phyloP scores from a whole-genome alignment of 176 grass and related monocot genomes.

The Leersia perrieri region DNA sequence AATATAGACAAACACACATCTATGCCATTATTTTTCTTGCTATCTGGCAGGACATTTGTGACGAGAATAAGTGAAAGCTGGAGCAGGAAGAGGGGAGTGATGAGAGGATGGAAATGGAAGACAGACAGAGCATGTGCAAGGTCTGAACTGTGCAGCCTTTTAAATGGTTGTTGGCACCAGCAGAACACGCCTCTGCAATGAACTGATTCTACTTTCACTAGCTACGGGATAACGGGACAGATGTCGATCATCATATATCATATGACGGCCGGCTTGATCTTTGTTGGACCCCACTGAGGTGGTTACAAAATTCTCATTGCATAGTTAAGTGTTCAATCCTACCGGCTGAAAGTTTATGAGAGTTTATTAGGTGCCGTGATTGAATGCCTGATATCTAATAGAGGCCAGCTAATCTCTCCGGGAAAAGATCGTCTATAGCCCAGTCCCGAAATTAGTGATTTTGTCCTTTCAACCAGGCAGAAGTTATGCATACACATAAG shows the following conservation, averaged over 20 bases:
- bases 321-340: too few species aligned
- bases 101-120: not conserved
- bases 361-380: not conserved
- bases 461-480: not conserved
- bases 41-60: not conserved
- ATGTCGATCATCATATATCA: too few species aligned
- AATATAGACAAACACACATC: not conserved
- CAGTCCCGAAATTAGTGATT: not conserved
- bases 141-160: not conserved
- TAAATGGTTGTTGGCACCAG: slow-evolving; percentile 4
- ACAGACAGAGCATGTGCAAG: slow-evolving; percentile 21
- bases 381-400: not conserved
- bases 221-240: not conserved
- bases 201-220: not conserved
- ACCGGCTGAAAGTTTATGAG: too few species aligned
- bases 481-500: not conserved
- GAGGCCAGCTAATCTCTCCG: not conserved
- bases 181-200: not conserved
- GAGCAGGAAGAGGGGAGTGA: not conserved
- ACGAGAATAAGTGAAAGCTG: not conserved
- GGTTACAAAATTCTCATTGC: not conserved
- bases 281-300: not conserved
- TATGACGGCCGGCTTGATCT: not conserved
- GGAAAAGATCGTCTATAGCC: too few species aligned
- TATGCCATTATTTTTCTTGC: not conserved